phyloP scores from a whole-genome alignment of 768 basidiomycete genomes.

The Pleurotus salmoneostramineus region DNA sequence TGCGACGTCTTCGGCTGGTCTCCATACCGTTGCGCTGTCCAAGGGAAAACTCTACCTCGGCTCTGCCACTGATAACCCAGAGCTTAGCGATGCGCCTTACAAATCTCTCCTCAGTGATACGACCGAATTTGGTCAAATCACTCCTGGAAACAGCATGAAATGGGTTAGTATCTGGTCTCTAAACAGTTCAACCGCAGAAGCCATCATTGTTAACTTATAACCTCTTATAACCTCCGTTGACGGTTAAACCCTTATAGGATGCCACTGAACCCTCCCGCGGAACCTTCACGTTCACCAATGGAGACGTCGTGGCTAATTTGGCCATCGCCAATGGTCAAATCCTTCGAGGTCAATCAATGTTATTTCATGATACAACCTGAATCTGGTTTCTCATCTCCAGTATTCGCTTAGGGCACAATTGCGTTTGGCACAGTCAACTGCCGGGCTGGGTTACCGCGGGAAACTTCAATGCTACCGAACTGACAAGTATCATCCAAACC shows the following conservation, averaged over 20 bases:
- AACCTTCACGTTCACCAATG: conserved; percentile 25
- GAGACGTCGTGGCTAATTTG: conserved; percentile 30
- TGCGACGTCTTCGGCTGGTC: conserved; percentile 9
- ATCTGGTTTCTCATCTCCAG: too few relatives aligned
- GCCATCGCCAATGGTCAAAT: conserved; percentile 30
- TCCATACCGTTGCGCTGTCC: conserved; percentile 32
- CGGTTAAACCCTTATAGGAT: conserved; percentile 18
- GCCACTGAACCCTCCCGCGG: conserved; percentile 33
- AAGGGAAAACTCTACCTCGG: conserved; percentile 41
- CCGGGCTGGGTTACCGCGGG: conserved; percentile 31
- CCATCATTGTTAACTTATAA: background rate
- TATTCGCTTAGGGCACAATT: conserved; percentile 23
- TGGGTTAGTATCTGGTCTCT: conserved; percentile 21
- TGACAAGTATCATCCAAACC: conserved; percentile 26
- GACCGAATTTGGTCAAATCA: conserved; percentile 38
- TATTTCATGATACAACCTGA: too few relatives aligned
- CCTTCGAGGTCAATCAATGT: conserved; percentile 22
- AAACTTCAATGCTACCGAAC: conserved; percentile 21
- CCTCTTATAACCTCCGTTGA: too few relatives aligned
- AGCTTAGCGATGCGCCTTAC: conserved; percentile 36
- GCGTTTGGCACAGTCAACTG: conserved; percentile 41
- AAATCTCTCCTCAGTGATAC: conserved; percentile 29
- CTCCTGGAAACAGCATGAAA: conserved; percentile 42
- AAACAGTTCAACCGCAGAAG: background rate
- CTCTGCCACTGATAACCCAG: conserved; percentile 39